Evolutionary conservation across 1,284 basidiomycete genomes (phyloP), one percentile per base, ranked within the genome.

Genomic region (Mrakiaceae sp.): DNA sequence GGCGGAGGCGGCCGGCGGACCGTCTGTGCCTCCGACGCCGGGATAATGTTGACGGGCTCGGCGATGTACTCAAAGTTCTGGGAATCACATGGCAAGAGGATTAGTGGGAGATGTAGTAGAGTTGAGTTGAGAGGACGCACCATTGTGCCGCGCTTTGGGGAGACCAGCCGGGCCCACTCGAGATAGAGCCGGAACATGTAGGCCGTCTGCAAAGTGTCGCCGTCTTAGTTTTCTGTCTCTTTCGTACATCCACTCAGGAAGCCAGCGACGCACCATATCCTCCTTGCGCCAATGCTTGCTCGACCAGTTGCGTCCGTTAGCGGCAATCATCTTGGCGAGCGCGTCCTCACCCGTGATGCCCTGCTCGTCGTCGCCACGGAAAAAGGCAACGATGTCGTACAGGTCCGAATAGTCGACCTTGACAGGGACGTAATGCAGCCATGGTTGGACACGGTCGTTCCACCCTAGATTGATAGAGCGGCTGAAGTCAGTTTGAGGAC

Each of bases 101-200:
- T 27, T 27, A 27, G 27, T 27, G 27, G 27, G 27, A 27, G 27
- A 27, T 27, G 27, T 27, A 27, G 27, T 27, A 27, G 27, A 27
- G 27, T 27, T 27, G 27, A 27, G 27, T 27, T 27, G 27, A 27
- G 27, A 27, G 27, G 27, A 27, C 27, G 27, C 27, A 27, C 27
- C 27, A 3, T 42, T n/a, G n/a, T 9, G 14, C 39, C 61, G 27
- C 27, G 52, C 44, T 63, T 48, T n/a, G 46, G 53, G 48, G 53
- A 27, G 40, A 63, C 16, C 53, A 63, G 55, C 14, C 61, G 42
- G 48, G 65, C 61, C 65, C 65, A 66, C 40, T 66, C 61, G 46
- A 66, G 56, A 56, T 60, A 62, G 9, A 66, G 60, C 1, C 64
- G 47, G 60, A 66, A 66, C 64, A 66, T 66, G 51, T 66, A 66